phyloP scores from a whole-genome alignment of 2,329 filamentous ascomycete genomes.

The Niveomyces coronatus region DNA sequence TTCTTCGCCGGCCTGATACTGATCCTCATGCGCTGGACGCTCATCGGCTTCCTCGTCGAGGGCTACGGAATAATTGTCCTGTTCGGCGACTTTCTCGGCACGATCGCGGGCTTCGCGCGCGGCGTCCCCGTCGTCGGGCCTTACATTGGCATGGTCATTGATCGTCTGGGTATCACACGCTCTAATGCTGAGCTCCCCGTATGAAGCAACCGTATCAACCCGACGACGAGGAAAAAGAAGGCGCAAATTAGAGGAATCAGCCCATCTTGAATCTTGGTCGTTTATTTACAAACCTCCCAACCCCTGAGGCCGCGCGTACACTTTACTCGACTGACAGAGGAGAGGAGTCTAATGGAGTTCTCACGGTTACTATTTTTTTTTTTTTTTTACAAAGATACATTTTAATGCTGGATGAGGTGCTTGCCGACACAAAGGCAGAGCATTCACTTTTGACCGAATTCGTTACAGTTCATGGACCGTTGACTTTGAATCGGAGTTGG shows the following conservation, averaged over 20 bases:
- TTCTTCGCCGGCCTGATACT: constrained; percentile 76
- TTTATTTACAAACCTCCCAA: too few relatives aligned
- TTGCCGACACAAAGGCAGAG: too few relatives aligned
- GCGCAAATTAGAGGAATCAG: neutral
- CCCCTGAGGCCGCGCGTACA: too few relatives aligned
- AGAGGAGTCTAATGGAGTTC: too few relatives aligned
- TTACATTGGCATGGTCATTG: constrained; percentile 66
- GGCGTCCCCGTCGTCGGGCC: constrained; percentile 79
- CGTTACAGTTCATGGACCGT: too few relatives aligned
- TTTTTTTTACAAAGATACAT: neutral
- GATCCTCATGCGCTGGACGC: constrained; percentile 82
- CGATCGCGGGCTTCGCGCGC: constrained; percentile 77
- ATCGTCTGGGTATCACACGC: constrained; percentile 57
- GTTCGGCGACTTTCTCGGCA: constrained; percentile 94
- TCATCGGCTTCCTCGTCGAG: constrained; percentile 84
- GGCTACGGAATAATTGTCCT: constrained; percentile 86
- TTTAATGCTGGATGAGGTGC: too few relatives aligned
- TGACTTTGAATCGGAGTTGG: too few relatives aligned
- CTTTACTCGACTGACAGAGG: too few relatives aligned
- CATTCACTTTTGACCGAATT: too few relatives aligned
- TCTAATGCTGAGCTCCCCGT: constrained; percentile 72
- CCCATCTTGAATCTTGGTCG: neutral
- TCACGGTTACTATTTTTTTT: neutral
- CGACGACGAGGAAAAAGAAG: neutral
- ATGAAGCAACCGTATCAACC: constrained; percentile 29